These are phyloP conservation scores for Trichophyton simii DNA, from an alignment of 2,329 filamentous ascomycete species.

Conservation along the genomic window DNA sequence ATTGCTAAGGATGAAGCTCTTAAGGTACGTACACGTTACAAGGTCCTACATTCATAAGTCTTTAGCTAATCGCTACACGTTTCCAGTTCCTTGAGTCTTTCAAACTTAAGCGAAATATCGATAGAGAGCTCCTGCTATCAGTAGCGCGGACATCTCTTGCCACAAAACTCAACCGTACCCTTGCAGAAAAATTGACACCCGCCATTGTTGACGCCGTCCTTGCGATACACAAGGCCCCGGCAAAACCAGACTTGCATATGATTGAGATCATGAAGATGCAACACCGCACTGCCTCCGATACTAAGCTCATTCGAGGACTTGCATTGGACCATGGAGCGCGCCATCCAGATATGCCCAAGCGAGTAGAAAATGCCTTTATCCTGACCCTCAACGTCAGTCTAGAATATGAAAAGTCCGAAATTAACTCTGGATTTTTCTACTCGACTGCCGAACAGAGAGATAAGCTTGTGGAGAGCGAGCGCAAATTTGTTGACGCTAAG, in stretches of 20 bases:
- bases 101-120: slow-evolving; percentile 77
- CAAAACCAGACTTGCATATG: slow-evolving; percentile 97
- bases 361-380: slow-evolving; percentile 89
- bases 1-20: slow-evolving; percentile 87
- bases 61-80: neutral
- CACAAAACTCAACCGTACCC: slow-evolving; percentile 81
- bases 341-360: slow-evolving; percentile 97
- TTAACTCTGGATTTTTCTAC: slow-evolving; percentile 99
- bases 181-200: slow-evolving; percentile 83
- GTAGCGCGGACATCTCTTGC: slow-evolving; percentile 89
- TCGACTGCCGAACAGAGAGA: slow-evolving; percentile 92
- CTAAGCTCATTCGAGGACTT: slow-evolving; percentile 84
- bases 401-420: slow-evolving; percentile 98
- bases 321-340: slow-evolving; percentile 90
- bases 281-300: slow-evolving; percentile 89
- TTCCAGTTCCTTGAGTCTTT: slow-evolving; percentile 82
- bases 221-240: slow-evolving; percentile 76
- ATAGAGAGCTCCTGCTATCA: slow-evolving; percentile 83
- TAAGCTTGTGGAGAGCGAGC: slow-evolving; percentile 95
- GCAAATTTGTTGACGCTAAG: slow-evolving; percentile 90
- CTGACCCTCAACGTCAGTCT: slow-evolving; percentile 91
- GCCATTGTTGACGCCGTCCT: slow-evolving; percentile 94
- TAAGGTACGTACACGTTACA: slow-evolving; percentile 44
- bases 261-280: slow-evolving; percentile 99
- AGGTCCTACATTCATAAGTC: too few relatives aligned